phyloP scores from a whole-genome alignment of 495 filamentous ascomycete species.

The Aspergillus funiculosus region DNA sequence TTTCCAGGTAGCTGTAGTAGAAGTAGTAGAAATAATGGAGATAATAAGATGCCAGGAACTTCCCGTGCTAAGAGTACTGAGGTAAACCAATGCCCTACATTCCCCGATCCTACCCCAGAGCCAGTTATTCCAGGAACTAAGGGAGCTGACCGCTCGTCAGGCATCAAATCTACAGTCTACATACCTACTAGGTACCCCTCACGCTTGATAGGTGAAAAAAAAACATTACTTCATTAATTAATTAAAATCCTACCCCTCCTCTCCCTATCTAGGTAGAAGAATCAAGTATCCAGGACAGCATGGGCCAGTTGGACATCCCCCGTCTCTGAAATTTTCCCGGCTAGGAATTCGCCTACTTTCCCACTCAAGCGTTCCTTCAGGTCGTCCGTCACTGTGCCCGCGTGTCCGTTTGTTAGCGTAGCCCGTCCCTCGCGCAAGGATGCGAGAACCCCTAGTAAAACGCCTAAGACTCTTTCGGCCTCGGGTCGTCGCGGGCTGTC shows the following conservation, averaged over 20 bases:
- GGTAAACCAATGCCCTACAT: too few species aligned
- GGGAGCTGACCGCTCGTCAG: neutral
- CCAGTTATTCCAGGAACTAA: too few species aligned
- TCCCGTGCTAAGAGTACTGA: too few species aligned
- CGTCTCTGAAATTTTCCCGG: slow-evolving; percentile 45
- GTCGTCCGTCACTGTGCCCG: slow-evolving; percentile 44
- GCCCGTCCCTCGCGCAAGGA: slow-evolving; percentile 37
- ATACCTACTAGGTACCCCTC: too few species aligned
- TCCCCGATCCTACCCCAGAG: too few species aligned
- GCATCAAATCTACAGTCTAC: too few species aligned
- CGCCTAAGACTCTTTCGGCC: slow-evolving; percentile 56
- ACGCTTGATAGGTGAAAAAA: neutral
- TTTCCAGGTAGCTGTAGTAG: too few species aligned
- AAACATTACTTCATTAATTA: too few species aligned
- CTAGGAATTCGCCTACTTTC: slow-evolving; percentile 55
- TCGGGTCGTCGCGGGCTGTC: slow-evolving; percentile 48
- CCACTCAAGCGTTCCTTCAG: slow-evolving; percentile 51
- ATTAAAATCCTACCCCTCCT: too few species aligned
- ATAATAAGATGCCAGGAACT: too few species aligned
- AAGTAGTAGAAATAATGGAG: too few species aligned
- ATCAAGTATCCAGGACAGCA: slow-evolving; percentile 29
- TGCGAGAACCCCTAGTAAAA: slow-evolving; percentile 54
- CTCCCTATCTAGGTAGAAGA: slow-evolving; percentile 1
- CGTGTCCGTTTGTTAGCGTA: slow-evolving; percentile 40
- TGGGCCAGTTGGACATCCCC: slow-evolving; percentile 40